phyloP scores from a whole-genome alignment of 257 asterid species.

The Mentha longifolia region DNA sequence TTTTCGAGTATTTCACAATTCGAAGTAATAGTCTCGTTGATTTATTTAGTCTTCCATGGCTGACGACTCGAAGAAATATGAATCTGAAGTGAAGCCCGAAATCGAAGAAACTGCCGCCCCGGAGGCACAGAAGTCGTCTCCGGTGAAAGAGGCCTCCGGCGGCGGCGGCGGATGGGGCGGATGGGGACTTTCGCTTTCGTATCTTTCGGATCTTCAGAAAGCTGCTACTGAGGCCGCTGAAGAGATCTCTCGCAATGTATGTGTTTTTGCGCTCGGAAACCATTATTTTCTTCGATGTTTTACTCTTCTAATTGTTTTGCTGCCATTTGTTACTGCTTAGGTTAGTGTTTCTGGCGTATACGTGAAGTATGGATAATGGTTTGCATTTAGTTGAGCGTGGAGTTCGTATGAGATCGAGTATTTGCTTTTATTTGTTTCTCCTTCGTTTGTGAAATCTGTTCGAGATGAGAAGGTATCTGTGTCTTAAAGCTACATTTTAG shows the following conservation, averaged over 20 bases:
- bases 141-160: conserved; percentile 23
- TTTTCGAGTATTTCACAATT: not conserved
- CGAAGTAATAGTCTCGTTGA: not conserved
- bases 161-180: conserved; percentile 81
- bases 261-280: conserved; percentile 16
- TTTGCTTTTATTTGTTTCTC: not conserved
- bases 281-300: not conserved
- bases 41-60: conserved; percentile 45
- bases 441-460: not conserved
- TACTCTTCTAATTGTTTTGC: not conserved
- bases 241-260: conserved; percentile 93
- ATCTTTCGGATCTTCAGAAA: conserved; percentile 82
- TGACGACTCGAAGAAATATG: conserved; percentile 50
- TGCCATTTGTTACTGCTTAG: conserved; percentile 10
- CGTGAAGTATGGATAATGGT: conserved; percentile 1
- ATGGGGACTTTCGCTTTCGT: conserved; percentile 79
- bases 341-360: not conserved
- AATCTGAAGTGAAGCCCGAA: conserved; percentile 49
- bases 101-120: conserved; percentile 30
- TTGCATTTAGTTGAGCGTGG: conserved; percentile 15
- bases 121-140: conserved; percentile 36
- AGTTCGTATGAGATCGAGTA: not conserved
- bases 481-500: not conserved
- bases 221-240: conserved; percentile 83
- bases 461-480: conserved; percentile 1